Conservation (phyloP, 2,329 filamentous ascomycete species). For the Ilyonectria sp. region DNA sequence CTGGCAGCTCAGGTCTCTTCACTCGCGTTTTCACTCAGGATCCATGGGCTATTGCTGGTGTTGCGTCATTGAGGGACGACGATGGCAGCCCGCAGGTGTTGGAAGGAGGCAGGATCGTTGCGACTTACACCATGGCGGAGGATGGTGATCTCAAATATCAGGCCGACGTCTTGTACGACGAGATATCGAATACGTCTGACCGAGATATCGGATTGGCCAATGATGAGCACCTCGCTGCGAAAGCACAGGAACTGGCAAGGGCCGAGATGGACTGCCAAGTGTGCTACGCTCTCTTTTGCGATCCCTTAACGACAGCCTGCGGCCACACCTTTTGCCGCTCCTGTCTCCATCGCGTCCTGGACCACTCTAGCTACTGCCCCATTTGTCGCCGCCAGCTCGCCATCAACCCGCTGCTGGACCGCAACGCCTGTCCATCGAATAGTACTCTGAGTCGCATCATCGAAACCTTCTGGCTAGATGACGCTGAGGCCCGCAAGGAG, state of each 20-base stretch:
- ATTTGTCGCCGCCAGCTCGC: slow-evolving; percentile 80
- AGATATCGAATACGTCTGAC: slow-evolving; percentile 44
- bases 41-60: slow-evolving; percentile 57
- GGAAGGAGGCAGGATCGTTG: slow-evolving; percentile 72
- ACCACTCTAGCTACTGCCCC: slow-evolving; percentile 85
- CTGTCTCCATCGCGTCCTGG: slow-evolving; percentile 82
- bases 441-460: slow-evolving; percentile 74
- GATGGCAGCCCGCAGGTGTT: slow-evolving; percentile 55
- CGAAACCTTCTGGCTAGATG: slow-evolving; percentile 77
- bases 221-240: slow-evolving; percentile 57
- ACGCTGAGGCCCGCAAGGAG: slow-evolving; percentile 71
- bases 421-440: slow-evolving; percentile 69
- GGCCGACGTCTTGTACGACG: slow-evolving; percentile 67
- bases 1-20: slow-evolving; percentile 45
- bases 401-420: slow-evolving; percentile 61
- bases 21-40: slow-evolving; percentile 57
- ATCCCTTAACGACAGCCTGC: slow-evolving; percentile 87
- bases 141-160: slow-evolving; percentile 71
- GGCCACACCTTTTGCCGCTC: slow-evolving; percentile 91
- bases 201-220: slow-evolving; percentile 48
- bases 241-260: slow-evolving; percentile 73
- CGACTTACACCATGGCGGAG: slow-evolving; percentile 77
- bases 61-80: slow-evolving; percentile 57
- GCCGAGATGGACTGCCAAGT: slow-evolving; percentile 89
- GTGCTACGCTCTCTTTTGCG: slow-evolving; percentile 85